Evolutionary conservation across 2,329 filamentous ascomycete genomes (phyloP), one percentile per base, ranked within the genome.

Genomic region (Trichoderma simmonsii): DNA sequence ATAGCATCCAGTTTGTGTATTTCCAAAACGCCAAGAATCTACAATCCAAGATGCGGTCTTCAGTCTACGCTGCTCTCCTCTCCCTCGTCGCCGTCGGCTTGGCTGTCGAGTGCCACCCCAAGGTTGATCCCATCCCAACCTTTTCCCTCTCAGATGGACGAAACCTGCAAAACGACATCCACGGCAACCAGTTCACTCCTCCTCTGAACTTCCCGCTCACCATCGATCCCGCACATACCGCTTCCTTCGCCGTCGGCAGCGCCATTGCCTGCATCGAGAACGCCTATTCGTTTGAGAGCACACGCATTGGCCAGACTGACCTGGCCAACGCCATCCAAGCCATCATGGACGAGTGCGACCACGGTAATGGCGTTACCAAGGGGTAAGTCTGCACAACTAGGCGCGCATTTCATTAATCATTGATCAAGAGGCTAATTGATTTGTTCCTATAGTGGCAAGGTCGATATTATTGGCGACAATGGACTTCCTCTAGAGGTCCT

Each of bases 251-350:
- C 64, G 54, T 67, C 7, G 64, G 64, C 24, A 67, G 64, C 11
- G 64, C 64, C 51, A 67, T 39, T 15, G 64, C 64, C 4, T 67
- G 64, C n/a, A 54, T 67, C 14, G 64, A 39, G 51, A 67, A 67
- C 21, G 26, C 15, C 9, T 57, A 26, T n/a, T 28, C 51, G 26
- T 67, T 18, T 3, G 21, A 67, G 24, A 43, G 36, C 64, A 67
- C 64, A 18, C 12, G 9, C 7, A 67, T 67, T 30, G 64, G 34
- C 18, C 64, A 67, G 64, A 43, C 34, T 3, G 64, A 67, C 12
- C 24, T 67, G 24, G 51, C 51, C 12, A 59, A 59, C 56, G 64
- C 64, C 11, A 39, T 67, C 28, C 64, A 67, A 54, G 59, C 14
- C 34, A 67, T 67, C 18, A 36, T 67, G 51, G 64, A 67, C 6